Evolutionary conservation across 192 early-diverging fungal species (phyloP), one percentile per base, ranked within the genome.

Genomic region (Tieghemiomyces parasiticus): DNA sequence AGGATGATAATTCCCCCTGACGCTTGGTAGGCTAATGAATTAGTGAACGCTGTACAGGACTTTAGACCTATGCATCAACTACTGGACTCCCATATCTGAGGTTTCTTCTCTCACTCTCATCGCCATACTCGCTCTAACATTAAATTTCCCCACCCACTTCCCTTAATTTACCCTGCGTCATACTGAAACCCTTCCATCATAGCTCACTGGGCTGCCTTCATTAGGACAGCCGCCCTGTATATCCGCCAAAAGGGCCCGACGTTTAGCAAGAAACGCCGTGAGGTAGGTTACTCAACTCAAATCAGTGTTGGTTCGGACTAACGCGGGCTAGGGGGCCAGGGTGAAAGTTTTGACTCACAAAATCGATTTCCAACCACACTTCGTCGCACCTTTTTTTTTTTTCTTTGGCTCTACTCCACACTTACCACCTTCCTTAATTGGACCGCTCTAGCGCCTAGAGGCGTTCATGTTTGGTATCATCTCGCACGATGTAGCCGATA

Each of bases 181-280:
- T n/a, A n/a, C n/a, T n/a, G n/a, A n/a, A 22, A 22, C 6, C n/a
- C 22, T 22, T 26, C 6, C 8, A 16, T 8, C 8, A 22, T 50
- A 52, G 50, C 50, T 3, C 50, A 52, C 50, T 52, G 50, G 50
- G 50, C 50, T 14, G 50, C 22, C 22, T 52, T 52, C 26, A 52
- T 52, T 52, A 20, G 50, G 9, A 29, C 50, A 14, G 50, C 50
- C 22, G 50, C 28, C 2, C 20, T 3, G 2, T 52, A 52, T 26
- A 28, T 52, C 2, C 50, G 50, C 16, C 20, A 2, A 2, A 52
- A 52, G 13, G 3, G 22, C 14, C 0, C 2, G 4, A 25, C 50
- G 9, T 52, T 52, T 25, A 20, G 1, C 14, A 29, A 1, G 22
- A 28, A 52, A 28, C 50, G 50, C 9, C 50, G 19, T 26, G 28